Evolutionary conservation across 1,139 yeast genomes (phyloP).

Genomic region (Candida pseudocylindracea): DNA sequence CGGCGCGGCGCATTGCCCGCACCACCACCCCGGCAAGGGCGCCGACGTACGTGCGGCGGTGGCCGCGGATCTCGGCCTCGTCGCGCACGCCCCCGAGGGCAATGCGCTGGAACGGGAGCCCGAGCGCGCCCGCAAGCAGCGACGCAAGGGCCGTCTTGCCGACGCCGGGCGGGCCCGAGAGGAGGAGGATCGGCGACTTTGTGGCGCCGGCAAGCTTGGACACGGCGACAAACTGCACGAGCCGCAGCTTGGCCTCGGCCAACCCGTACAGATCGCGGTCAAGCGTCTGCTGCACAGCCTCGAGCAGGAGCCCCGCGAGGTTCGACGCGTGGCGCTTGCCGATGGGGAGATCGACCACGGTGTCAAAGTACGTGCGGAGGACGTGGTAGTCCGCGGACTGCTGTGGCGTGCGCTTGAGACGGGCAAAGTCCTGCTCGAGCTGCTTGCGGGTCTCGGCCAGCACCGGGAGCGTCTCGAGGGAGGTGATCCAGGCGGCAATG

Average conservation of each 20-base stretch:
- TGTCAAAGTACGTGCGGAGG: constrained; percentile 45
- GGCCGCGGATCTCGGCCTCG: constrained; percentile 84
- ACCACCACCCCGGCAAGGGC: constrained; percentile 81
- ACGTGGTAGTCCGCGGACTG: constrained; percentile 55
- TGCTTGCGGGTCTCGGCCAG: constrained; percentile 27
- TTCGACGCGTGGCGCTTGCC: constrained; percentile 15
- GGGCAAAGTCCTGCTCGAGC: constrained; percentile 36
- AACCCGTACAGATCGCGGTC: constrained; percentile 76
- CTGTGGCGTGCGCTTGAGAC: constrained; percentile 40
- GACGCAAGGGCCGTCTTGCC: constrained; percentile 85
- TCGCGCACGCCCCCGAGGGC: constrained; percentile 81
- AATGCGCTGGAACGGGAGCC: constrained; percentile 61
- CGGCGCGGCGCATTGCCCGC: constrained; percentile 58
- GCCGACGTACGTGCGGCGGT: constrained; percentile 81
- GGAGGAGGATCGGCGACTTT: constrained; percentile 53
- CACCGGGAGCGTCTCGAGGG: constrained; percentile 6
- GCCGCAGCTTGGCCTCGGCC: constrained; percentile 13
- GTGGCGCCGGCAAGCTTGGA: constrained; percentile 32
- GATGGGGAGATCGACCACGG: constrained; percentile 53
- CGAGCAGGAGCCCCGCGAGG: constrained; percentile 25
- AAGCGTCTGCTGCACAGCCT: constrained; percentile 31
- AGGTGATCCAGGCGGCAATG: too few species aligned
- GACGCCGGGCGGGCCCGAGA: constrained; percentile 92
- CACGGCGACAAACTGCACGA: constrained; percentile 41
- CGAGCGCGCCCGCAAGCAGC: constrained; percentile 64